Evolutionary conservation across 352 stramenopile species (phyloP), one percentile per base, ranked within the genome.

Genomic region (Albugo laibachii): DNA sequence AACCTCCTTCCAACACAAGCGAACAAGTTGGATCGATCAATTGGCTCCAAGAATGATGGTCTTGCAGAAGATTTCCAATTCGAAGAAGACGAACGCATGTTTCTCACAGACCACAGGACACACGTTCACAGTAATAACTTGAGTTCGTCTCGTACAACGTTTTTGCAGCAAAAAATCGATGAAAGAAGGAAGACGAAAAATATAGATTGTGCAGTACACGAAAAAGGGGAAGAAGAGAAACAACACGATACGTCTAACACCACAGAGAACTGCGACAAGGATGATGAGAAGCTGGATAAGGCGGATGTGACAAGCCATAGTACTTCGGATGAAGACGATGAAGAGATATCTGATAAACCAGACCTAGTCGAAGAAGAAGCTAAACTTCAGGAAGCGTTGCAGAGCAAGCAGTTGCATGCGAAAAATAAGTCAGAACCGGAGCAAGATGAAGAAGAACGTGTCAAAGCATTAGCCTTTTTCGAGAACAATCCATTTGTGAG

Each of bases 61-160:
- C 81, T 93, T 55, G 58, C 59, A n/a, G 80, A 92, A 47, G 58
- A 69, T 51, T 93, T 93, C 53, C 66, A 86, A 63, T 92, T 92
- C 49, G 78, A 87, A 40, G 75, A 92, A 38, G 64, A 57, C 21
- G 54, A 61, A 44, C 55, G 52, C 11, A 92, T 93, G 46, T 87
- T 79, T 16, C 69, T 73, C 42, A 87, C 91, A 43, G 73, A 89
- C 50, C 61, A 68, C 38, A 74, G 84, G 64, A 76, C 92, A 47
- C 55, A 65, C 40, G 50, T 39, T 36, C 53, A 47, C 54, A 62
- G 49, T 42, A 59, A 51, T 41, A 68, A 68, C 36, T 61, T 58
- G 19, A 75, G 54, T 43, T 66, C 59, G 41, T 81, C 72, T 43
- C 82, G 84, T 56, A 67, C 70, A 45, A 89, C 77, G 59, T 80